Evolutionary conservation across 257 asterid species (phyloP), one percentile per base, ranked within the genome.

Genomic region (Striga asiatica): DNA sequence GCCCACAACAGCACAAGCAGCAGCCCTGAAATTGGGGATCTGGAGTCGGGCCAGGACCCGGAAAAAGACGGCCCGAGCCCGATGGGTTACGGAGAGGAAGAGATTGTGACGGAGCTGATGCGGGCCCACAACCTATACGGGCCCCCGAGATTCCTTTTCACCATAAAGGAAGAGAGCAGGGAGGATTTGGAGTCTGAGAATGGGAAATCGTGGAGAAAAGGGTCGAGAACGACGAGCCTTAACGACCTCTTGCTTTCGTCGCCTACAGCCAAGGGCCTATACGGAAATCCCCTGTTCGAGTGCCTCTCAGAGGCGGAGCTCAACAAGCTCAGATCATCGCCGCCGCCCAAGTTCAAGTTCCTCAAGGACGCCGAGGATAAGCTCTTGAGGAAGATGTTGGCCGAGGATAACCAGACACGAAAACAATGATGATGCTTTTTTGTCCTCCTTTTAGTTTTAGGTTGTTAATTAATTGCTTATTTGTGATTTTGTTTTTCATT

Each of bases 321-420:
- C 57, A 71, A 49, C 45, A 73, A 66, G 19, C 46, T 84, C 64
- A 74, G 89, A 66, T 82, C 98, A 25, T 91, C 98, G 3, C 96
- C 98, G 16, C 98, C 95, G 43, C 96, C 98, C 1, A 91, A 75
- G 70, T 77, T 91, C 58, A 91, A 87, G 80, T 91, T 91, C 74
- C 70, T 91, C 73, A 82, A 79, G 39, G 98, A 91, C 58, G 98
- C 98, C 0, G 98, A 91, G 78, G 98, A 91, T 54, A 91, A 91
- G 75, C 61, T 87, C 43, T 54, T 87, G 4, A 78, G 62, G 53
- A 67, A 74, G 78, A 8, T 81, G 71, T 38, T 84, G 20, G 54
- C 56, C 55, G 88, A 79, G 35, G 94, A 77, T n/a, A n/a, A n/a
- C n/a, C n/a, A n/a, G n/a, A n/a, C n/a, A n/a, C n/a, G n/a, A n/a